A percentile compares a stretch with the other conserved stretches of the same genome.
phyloP scores from a whole-genome alignment of 495 filamentous ascomycete species.

The Parmelia sp. region DNA sequence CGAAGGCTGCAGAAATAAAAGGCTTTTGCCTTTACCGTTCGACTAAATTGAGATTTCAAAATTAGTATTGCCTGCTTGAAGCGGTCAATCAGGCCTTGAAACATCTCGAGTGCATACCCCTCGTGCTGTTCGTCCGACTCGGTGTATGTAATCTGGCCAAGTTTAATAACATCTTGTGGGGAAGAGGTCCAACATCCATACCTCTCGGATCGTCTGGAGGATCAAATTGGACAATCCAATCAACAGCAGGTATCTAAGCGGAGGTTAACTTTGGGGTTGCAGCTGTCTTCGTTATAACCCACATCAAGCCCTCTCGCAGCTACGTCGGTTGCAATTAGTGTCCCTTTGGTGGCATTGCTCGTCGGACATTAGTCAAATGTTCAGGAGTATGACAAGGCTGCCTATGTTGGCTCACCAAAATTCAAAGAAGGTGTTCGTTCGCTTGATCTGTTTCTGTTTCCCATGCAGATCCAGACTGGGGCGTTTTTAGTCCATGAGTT shows the following conservation, averaged over 20 bases:
- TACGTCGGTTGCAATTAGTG: conserved; percentile 92
- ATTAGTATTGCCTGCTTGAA: not conserved
- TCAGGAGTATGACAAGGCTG: not conserved
- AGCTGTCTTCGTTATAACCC: conserved; percentile 30
- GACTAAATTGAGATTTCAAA: conserved; percentile 26
- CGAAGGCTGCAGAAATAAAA: conserved; percentile 87
- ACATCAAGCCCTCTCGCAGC: conserved; percentile 88
- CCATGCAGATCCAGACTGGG: conserved; percentile 55
- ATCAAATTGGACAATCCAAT: conserved; percentile 95
- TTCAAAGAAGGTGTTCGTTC: conserved; percentile 96
- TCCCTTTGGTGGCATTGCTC: conserved; percentile 76
- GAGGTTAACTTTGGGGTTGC: not conserved
- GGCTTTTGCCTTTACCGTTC: conserved; percentile 70
- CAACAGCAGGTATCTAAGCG: conserved; percentile 72
- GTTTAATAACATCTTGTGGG: not conserved
- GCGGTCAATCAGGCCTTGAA: not conserved
- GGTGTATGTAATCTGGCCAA: conserved; percentile 86
- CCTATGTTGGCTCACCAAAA: conserved; percentile 52
- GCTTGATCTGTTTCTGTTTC: conserved; percentile 95
- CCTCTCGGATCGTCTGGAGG: conserved; percentile 57
- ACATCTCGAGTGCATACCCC: conserved; percentile 35
- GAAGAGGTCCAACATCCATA: not conserved
- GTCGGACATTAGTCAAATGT: not conserved
- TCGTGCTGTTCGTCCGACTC: conserved; percentile 89
- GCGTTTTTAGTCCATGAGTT: not conserved